Percentiles rank a stretch among this genome's conserved stretches.
These are phyloP conservation scores for Lactarius vividus DNA, from an alignment of 768 basidiomycete genomes.

Conservation along the genomic window DNA sequence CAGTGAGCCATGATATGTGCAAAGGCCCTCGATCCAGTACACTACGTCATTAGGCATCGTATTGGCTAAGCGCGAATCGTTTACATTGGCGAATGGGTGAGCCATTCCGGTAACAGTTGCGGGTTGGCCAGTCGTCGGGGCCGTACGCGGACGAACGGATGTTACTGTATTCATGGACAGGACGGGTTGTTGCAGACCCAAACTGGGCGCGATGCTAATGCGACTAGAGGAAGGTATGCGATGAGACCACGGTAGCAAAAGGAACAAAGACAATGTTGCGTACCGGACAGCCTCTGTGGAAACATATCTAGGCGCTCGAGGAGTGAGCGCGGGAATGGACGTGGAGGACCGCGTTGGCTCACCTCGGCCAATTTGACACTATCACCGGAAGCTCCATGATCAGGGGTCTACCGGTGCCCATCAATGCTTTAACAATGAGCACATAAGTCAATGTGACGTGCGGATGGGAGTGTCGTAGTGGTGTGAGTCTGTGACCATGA, in stretches of 20 bases:
- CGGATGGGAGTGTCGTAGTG: constrained; percentile 76
- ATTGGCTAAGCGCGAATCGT: constrained; percentile 17
- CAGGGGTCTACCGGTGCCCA: constrained; percentile 63
- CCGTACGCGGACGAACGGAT: constrained; percentile 16
- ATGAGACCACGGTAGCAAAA: neutral
- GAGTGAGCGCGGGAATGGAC: constrained; percentile 8
- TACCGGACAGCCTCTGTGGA: constrained; percentile 67
- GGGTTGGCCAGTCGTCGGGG: neutral
- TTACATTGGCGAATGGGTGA: constrained; percentile 10
- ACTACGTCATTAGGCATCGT: constrained; percentile 3
- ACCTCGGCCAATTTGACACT: constrained; percentile 86
- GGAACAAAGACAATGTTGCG: neutral
- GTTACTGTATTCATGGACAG: constrained; percentile 9
- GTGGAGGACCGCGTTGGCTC: constrained; percentile 30
- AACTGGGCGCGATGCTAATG: constrained; percentile 48
- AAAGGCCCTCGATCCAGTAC: no score
- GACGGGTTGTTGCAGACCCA: constrained; percentile 31
- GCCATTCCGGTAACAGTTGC: constrained; percentile 11
- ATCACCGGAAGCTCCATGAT: constrained; percentile 76
- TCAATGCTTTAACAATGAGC: constrained; percentile 71
- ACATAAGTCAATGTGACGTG: constrained; percentile 83
- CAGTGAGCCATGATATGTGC: no score
- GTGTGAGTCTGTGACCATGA: constrained; percentile 71
- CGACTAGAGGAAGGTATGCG: constrained; percentile 36
- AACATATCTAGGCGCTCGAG: constrained; percentile 48